Evolutionary conservation across 495 filamentous ascomycete species (phyloP), one percentile per base, ranked within the genome.

Genomic region (Lepraria neglecta): DNA sequence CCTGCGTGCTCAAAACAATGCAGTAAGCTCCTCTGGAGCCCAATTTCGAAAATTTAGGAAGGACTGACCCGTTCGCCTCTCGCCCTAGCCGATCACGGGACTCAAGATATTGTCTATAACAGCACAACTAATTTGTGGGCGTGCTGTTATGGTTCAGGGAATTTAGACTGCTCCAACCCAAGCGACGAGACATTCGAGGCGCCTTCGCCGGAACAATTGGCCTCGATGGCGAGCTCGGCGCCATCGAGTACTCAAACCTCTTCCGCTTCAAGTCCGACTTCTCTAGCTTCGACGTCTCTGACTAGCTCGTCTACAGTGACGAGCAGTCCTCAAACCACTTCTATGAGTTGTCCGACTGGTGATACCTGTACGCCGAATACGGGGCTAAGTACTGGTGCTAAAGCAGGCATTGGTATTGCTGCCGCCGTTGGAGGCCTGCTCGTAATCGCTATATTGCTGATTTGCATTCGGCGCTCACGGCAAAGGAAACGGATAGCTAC

Each of bases 141-240:
- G 1, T 51, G 47, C 14, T 51, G 47, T 31, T 51, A 3, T 3
- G 24, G 47, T 15, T 31, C 24, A 51, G 10, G 3, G 0, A 4
- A 28, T 3, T 0, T 11, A 14, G 47, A 30, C 15, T 51, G 47
- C n/a, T 51, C 47, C 24, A 51, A 15, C 0, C 47, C 47, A 2
- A 31, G 0, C 27, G n/a, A 51, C 10, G 27, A 51, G 27, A 51
- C 14, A 17, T 51, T 51, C 47, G 47, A 51, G 12, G 47, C 47
- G 47, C 47, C 47, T 51, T 51, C 47, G 47, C 47, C 47, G 31
- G 47, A 31, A 51, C 24, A 51, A 51, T 51, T 51, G 47, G 5
- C 27, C 10, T 27, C 27, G 24, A 15, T 31, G 24, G 19, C n/a
- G n/a, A n/a, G 21, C 24, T 31, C 47, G 27, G 21, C 47, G 12